Evolutionary conservation across 148 eudicot genomes (phyloP).

Genomic region (Chenopodium album): DNA sequence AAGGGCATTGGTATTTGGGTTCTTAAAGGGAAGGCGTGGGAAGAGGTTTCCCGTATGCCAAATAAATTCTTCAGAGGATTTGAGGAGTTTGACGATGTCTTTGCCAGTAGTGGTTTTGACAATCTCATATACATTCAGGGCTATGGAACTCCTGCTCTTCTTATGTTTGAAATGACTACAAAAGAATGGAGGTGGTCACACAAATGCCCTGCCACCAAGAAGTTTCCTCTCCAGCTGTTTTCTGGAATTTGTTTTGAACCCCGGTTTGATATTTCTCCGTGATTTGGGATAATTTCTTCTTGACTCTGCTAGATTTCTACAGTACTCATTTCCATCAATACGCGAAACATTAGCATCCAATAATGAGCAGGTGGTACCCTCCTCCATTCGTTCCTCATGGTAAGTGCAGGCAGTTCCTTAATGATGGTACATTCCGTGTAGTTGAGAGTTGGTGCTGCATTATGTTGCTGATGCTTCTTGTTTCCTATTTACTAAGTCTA

Average conservation of each 20-base stretch:
- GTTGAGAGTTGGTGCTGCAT: background rate
- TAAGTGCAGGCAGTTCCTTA: background rate
- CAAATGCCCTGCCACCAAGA: conserved; percentile 40
- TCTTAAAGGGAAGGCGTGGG: conserved; percentile 42
- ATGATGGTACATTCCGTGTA: background rate
- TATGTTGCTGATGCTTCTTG: conserved; percentile 8
- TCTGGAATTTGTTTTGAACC: conserved; percentile 55
- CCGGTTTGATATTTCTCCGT: conserved; percentile 34
- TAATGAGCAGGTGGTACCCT: background rate
- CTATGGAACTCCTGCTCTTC: conserved; percentile 45
- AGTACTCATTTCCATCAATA: background rate
- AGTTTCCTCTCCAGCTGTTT: conserved; percentile 42
- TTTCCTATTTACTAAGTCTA: background rate
- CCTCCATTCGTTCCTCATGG: background rate
- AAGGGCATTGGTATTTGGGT: conserved; percentile 53
- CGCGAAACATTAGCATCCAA: background rate
- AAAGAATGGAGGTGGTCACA: conserved; percentile 54
- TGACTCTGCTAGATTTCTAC: background rate
- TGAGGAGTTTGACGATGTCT: conserved; percentile 51
- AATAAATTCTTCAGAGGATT: conserved; percentile 39
- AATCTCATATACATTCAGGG: conserved; percentile 50
- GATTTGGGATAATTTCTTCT: background rate
- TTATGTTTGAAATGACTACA: conserved; percentile 39
- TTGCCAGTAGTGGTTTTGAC: conserved; percentile 43
- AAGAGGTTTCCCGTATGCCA: conserved; percentile 49